A percentile compares a stretch with the other conserved stretches of the same genome.
phyloP scores from a whole-genome alignment of 2,329 filamentous ascomycete species.

The Pyrenophora seminiperda region DNA sequence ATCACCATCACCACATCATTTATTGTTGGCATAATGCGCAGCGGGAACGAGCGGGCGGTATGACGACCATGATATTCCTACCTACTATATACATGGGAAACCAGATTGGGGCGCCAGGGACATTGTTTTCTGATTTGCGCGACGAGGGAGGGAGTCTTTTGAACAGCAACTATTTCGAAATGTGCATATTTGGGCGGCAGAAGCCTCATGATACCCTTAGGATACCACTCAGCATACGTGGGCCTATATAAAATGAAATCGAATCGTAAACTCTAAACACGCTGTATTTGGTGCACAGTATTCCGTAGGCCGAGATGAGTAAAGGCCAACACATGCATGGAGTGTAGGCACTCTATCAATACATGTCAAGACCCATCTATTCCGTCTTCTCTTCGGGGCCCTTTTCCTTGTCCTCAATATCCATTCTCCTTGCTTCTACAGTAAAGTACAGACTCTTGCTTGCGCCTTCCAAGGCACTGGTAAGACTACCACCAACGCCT shows the following conservation, averaged over 20 bases:
- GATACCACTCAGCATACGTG: conserved; percentile 20
- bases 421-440: conserved; percentile 77
- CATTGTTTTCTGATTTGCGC: conserved; percentile 2
- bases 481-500: conserved; percentile 76
- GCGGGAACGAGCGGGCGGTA: conserved; percentile 10
- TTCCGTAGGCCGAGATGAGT: too few relatives aligned
- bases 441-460: conserved; percentile 85
- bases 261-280: conserved; percentile 19
- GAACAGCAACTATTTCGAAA: conserved; percentile 9
- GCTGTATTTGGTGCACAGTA: too few relatives aligned
- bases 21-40: conserved; percentile 18
- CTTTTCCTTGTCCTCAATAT: conserved; percentile 75
- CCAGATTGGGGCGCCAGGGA: conserved; percentile 11
- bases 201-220: conserved; percentile 32
- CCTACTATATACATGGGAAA: conserved; percentile 13
- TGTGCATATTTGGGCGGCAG: conserved; percentile 29
- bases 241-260: conserved; percentile 26
- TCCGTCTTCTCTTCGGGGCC: conserved; percentile 27
- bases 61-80: conserved; percentile 17
- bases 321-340: too few relatives aligned
- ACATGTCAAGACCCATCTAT: conserved; percentile 3
- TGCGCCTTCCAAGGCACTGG: conserved; percentile 77
- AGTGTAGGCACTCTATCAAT: background rate
- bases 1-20: conserved; percentile 4
- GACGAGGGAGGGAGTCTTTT: conserved; percentile 1